These are phyloP conservation scores for Trypanosoma mega DNA, from an alignment of 208 protist species.

Conservation along the genomic window DNA sequence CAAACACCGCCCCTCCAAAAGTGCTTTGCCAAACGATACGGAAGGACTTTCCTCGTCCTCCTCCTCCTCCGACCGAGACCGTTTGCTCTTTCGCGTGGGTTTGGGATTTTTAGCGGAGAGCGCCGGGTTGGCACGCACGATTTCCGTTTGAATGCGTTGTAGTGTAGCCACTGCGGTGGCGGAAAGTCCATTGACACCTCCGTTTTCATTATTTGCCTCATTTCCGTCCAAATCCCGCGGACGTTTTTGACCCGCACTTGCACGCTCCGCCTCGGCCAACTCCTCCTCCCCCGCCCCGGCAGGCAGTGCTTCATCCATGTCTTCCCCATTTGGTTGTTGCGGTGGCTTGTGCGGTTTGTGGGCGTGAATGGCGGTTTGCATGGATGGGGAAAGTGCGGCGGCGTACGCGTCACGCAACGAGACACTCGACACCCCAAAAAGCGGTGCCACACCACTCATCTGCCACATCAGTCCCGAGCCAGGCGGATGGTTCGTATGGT, in stretches of 20 bases:
- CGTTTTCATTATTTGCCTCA: background rate
- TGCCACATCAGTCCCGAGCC: conserved; percentile 9
- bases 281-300: conserved; percentile 4
- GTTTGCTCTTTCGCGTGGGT: background rate
- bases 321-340: conserved; percentile 3
- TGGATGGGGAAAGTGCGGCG: conserved; percentile 27
- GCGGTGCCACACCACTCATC: conserved; percentile 28
- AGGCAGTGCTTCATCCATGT: conserved; percentile 2
- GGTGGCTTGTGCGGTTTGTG: background rate
- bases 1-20: conserved; percentile 27
- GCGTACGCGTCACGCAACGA: conserved; percentile 40
- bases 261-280: conserved; percentile 20
- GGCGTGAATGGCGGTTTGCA: background rate
- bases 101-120: conserved; percentile 18
- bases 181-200: conserved; percentile 29
- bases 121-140: conserved; percentile 7
- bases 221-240: background rate
- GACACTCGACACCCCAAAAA: conserved; percentile 33
- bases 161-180: conserved; percentile 48
- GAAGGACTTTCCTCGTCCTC: background rate
- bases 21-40: conserved; percentile 5
- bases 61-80: conserved; percentile 20
- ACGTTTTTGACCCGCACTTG: background rate
- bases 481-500: background rate
- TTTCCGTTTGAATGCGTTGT: conserved; percentile 40